Evolutionary conservation across 1,139 yeast genomes (phyloP).

Genomic region (Komagataea norvegica): DNA sequence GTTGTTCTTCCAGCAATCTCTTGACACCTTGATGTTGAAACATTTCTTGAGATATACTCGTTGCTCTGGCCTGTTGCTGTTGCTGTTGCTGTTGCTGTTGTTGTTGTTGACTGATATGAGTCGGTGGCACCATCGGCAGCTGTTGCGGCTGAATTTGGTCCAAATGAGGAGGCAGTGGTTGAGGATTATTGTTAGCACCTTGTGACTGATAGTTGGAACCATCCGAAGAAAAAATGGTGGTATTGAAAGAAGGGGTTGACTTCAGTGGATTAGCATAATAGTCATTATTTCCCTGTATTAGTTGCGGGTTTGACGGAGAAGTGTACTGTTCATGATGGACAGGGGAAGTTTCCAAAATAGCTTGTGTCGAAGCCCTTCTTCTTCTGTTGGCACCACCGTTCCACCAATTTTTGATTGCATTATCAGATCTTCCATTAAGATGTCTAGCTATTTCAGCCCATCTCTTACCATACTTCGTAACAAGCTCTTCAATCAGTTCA

Average conservation of each 20-base stretch:
- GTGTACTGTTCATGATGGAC: not conserved
- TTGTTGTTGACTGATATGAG: slow-evolving; percentile 4
- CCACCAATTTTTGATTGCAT: slow-evolving; percentile 96
- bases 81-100: slow-evolving; percentile 12
- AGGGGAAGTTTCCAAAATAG: slow-evolving; percentile 14
- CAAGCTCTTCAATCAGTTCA: slow-evolving; percentile 70
- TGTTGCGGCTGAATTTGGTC: slow-evolving; percentile 2
- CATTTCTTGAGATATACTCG: slow-evolving; percentile 23
- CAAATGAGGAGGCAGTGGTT: slow-evolving; percentile 1
- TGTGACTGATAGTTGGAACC: not conserved
- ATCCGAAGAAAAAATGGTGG: slow-evolving; percentile 5
- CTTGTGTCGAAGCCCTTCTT: slow-evolving; percentile 28
- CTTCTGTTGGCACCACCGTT: slow-evolving; percentile 86
- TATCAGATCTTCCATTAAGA: slow-evolving; percentile 80
- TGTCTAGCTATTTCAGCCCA: slow-evolving; percentile 96
- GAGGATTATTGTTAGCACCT: slow-evolving; percentile 2
- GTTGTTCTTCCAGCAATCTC: slow-evolving; percentile 24
- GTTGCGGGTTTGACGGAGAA: not conserved
- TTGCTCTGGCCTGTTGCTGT: slow-evolving; percentile 20
- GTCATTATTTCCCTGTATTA: slow-evolving; percentile 1
- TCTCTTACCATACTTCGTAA: slow-evolving; percentile 74
- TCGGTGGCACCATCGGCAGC: not conserved
- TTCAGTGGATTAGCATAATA: slow-evolving; percentile 1
- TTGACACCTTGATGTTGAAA: slow-evolving; percentile 25
- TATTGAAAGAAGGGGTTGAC: slow-evolving; percentile 8